Conservation (phyloP, 495 filamentous ascomycete species). For the Neurospora pannonica region DNA sequence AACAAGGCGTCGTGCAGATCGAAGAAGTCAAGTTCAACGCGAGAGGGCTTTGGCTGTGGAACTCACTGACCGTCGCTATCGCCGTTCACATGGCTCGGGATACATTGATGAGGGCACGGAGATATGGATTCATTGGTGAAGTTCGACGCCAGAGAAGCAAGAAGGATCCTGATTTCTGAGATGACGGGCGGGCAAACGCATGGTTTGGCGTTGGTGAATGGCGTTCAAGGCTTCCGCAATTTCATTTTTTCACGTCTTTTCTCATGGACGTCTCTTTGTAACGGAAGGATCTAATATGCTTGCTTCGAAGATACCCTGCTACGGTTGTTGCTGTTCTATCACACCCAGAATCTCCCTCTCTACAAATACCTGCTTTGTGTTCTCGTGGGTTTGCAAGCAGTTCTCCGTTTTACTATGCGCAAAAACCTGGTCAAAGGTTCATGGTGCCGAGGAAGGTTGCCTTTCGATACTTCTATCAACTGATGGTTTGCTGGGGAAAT, state of each 20-base stretch:
- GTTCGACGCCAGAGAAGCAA: background rate
- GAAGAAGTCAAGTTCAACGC: slow-evolving; percentile 15
- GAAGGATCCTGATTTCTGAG: slow-evolving; percentile 18
- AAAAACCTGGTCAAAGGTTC: background rate
- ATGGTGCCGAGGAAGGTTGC: background rate
- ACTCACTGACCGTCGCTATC: slow-evolving; percentile 22
- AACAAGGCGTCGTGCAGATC: slow-evolving; percentile 13
- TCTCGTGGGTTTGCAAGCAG: background rate
- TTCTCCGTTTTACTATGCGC: background rate
- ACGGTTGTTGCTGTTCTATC: background rate
- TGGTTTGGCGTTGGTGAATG: background rate
- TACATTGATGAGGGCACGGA: slow-evolving; percentile 5
- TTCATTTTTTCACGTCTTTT: background rate
- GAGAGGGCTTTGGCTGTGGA: slow-evolving; percentile 23
- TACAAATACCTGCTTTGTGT: background rate
- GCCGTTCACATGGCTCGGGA: slow-evolving; percentile 18
- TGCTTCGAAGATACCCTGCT: background rate
- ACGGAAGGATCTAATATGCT: background rate
- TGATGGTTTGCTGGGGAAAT: background rate
- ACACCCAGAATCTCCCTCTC: background rate
- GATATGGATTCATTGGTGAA: background rate
- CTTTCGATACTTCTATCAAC: background rate
- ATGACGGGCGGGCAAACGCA: background rate
- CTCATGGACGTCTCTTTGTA: background rate
- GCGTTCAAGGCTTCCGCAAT: background rate